Conservation (phyloP, 108 stramenopile species). For the Discostella pseudostelligera region DNA sequence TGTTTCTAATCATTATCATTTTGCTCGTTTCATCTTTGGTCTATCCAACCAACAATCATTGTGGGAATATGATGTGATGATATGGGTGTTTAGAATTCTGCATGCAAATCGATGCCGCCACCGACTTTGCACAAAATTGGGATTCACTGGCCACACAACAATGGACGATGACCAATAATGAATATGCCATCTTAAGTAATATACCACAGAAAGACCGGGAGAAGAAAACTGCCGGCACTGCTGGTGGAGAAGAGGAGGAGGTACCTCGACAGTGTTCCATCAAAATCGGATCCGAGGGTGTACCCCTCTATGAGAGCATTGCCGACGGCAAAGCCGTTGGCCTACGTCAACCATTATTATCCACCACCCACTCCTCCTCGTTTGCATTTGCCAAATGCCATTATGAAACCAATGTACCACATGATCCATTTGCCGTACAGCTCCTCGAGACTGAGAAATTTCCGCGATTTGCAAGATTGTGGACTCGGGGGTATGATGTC, state of each 20-base stretch:
- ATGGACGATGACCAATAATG: conserved; percentile 83
- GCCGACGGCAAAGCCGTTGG: conserved; percentile 75
- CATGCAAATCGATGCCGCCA: conserved; percentile 95
- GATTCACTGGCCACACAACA: conserved; percentile 67
- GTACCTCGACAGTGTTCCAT: conserved; percentile 71
- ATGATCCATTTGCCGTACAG: conserved; percentile 86
- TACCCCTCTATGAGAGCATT: conserved; percentile 58
- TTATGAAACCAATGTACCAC: conserved; percentile 87
- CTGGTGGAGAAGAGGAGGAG: conserved; percentile 23
- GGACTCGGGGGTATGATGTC: conserved; percentile 86
- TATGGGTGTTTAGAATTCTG: conserved; percentile 76
- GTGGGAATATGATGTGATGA: not conserved
- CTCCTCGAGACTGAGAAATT: conserved; percentile 91
- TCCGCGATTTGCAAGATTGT: conserved; percentile 78
- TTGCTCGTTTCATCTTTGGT: not conserved
- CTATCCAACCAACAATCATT: too few species aligned
- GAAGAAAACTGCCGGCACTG: conserved; percentile 6
- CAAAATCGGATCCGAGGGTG: conserved; percentile 57
- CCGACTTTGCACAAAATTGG: conserved; percentile 82
- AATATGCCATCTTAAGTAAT: conserved; percentile 91
- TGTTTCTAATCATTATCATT: not conserved
- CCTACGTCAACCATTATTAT: conserved; percentile 64
- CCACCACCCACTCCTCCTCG: conserved; percentile 84
- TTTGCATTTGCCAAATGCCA: conserved; percentile 94
- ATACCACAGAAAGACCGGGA: conserved; percentile 65